A percentile compares a stretch with the other conserved stretches of the same genome.
phyloP scores from a whole-genome alignment of 768 basidiomycete genomes.

The Flagelloscypha sp. region DNA sequence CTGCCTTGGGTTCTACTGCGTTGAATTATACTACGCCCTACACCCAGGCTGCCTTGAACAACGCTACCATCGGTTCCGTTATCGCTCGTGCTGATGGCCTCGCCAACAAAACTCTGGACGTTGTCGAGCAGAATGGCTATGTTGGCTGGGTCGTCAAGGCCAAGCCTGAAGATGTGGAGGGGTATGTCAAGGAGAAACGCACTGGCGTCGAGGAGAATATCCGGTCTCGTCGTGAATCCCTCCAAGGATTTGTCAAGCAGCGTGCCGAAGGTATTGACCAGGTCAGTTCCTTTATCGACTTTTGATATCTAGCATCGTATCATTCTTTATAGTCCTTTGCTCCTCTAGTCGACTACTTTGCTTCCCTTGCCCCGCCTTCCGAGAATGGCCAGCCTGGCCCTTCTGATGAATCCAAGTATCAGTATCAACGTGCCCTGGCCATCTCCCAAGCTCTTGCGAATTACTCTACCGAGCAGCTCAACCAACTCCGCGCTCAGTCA shows the following conservation, averaged over 20 bases:
- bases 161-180: constrained; percentile 62
- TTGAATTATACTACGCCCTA: constrained; percentile 58
- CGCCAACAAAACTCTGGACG: constrained; percentile 71
- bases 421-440: constrained; percentile 66
- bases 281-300: constrained; percentile 30
- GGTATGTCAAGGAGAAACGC: constrained; percentile 47
- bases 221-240: constrained; percentile 25
- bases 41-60: constrained; percentile 57
- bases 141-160: constrained; percentile 71
- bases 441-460: constrained; percentile 59
- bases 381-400: constrained; percentile 41
- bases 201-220: constrained; percentile 46
- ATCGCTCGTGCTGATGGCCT: constrained; percentile 54
- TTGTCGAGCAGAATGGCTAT: constrained; percentile 63
- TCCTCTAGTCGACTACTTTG: constrained; percentile 70
- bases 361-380: constrained; percentile 42
- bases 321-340: constrained; percentile 43
- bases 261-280: constrained; percentile 70
- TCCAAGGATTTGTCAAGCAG: constrained; percentile 57
- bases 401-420: constrained; percentile 53
- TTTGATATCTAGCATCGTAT: constrained; percentile 11
- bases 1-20: constrained; percentile 46
- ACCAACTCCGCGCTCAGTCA: constrained; percentile 59
- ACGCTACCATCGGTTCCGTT: too few species aligned
- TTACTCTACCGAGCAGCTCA: constrained; percentile 66